Conservation (phyloP, 2,329 filamentous ascomycete genomes). For the Drechmeria coniospora region DNA sequence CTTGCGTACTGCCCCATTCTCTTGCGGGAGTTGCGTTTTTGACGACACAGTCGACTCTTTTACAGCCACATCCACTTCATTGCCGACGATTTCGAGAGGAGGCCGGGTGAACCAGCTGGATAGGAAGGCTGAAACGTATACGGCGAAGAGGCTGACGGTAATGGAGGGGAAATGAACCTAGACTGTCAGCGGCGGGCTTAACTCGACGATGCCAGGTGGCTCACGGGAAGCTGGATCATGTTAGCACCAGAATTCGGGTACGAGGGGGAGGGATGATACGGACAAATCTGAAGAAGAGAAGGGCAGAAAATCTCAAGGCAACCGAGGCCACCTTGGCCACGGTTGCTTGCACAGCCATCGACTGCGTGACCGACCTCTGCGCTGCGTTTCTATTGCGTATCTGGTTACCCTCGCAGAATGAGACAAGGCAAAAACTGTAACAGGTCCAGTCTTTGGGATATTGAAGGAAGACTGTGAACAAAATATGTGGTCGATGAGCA, state of each 20-base stretch:
- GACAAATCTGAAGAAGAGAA: constrained; percentile 22
- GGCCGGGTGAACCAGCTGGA: constrained; percentile 40
- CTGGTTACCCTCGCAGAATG: no score
- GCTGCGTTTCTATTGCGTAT: no score
- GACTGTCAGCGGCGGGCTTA: constrained; percentile 2
- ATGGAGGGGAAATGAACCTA: constrained; percentile 31
- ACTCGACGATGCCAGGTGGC: constrained; percentile 3
- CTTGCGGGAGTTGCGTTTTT: constrained; percentile 12
- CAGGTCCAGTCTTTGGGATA: no score
- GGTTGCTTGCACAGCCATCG: constrained; percentile 12
- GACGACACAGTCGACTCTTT: constrained; percentile 26
- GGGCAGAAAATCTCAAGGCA: constrained; percentile 19
- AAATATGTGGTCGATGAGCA: no score
- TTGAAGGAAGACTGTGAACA: no score
- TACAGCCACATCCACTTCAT: constrained; percentile 41
- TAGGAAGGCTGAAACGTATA: constrained; percentile 52
- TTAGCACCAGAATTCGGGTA: constrained; percentile 4
- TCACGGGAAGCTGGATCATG: constrained; percentile 19
- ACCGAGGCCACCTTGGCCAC: constrained; percentile 20
- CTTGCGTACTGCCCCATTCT: constrained; percentile 15
- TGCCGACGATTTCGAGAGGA: constrained; percentile 41
- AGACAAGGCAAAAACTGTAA: no score
- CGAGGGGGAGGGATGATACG: constrained; percentile 5
- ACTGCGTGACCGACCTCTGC: no score
- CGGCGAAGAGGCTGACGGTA: constrained; percentile 45